Percentiles rank a stretch among this genome's conserved stretches.
These are phyloP conservation scores for Trifolium dubium DNA, from an alignment of 306 rosid species.

Conservation along the genomic window DNA sequence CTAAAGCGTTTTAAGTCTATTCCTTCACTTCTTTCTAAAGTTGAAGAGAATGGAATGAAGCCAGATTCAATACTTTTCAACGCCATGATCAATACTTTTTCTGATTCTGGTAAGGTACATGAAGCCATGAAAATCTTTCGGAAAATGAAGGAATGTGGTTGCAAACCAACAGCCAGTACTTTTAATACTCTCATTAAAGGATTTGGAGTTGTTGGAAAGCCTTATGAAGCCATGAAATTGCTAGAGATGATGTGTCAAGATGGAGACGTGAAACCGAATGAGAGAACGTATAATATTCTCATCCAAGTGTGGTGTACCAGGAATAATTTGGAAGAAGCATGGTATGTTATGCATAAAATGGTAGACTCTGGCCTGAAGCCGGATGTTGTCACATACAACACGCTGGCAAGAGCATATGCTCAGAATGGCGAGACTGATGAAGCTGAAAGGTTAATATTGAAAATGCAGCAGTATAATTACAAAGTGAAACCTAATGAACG, in stretches of 20 bases:
- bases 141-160: constrained; percentile 77
- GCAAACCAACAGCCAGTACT: constrained; percentile 88
- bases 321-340: constrained; percentile 70
- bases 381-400: constrained; percentile 87
- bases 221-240: constrained; percentile 69
- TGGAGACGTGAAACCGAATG: constrained; percentile 71
- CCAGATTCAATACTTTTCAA: constrained; percentile 88
- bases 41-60: constrained; percentile 74
- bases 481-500: constrained; percentile 78
- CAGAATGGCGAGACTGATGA: constrained; percentile 71
- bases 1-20: constrained; percentile 81
- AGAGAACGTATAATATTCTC: constrained; percentile 85
- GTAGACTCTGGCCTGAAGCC: constrained; percentile 76
- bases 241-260: constrained; percentile 68
- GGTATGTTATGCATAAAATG: constrained; percentile 76
- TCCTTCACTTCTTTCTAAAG: constrained; percentile 65
- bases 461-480: constrained; percentile 65
- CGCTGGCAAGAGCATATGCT: constrained; percentile 85
- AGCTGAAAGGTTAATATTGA: constrained; percentile 74
- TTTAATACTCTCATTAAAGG: constrained; percentile 94
- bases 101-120: constrained; percentile 73
- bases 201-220: constrained; percentile 75
- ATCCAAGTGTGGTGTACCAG: constrained; percentile 84
- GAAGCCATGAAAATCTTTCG: constrained; percentile 74
- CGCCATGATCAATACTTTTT: constrained; percentile 90